Base-by-base conservation (phyloP, 2,329 filamentous ascomycete species). In the Thielaviopsis ethacetica region DNA sequence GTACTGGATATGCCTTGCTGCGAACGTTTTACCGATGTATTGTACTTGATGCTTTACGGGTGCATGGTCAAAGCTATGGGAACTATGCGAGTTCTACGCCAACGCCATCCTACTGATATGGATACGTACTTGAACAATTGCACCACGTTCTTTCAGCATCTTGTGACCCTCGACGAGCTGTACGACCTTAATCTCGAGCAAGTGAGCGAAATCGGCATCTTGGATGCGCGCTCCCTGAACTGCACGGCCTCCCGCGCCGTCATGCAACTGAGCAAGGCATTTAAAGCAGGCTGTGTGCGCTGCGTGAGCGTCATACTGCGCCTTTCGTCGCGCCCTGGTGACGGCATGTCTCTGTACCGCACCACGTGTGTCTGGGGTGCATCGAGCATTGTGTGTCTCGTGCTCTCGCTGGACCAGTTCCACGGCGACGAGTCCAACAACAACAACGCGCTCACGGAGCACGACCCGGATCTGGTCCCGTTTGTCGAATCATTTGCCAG, bases 401-500 rank as follows among this genome's bases (percentile, higher is more conserved):
- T 50, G 9, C 12, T 60, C 19, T 21, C 22, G 26, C 22, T 47
- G 26, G 26, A 19, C 10, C 52, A 9, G 3, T 12, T 17, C 26
- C 1, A n/a, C 12, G 30, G 30, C 7, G 10, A 54, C 38, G n/a
- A 15, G 15, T 15, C 3, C 38, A 9, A n/a, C n/a, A n/a, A 5
- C 52, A 5, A 12, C 21, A 5, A 21, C 12, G 2, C 27, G 27
- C 22, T 54, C 19, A 12, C 19, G 5, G 53, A 30, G 1, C 50
- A 52, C 10, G 56, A 55, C 49, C 55, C 59, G 4, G 56, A 60
- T 27, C 56, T 65, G 1, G 58, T 62, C 26, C 38, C 44, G 0
- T 65, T 65, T 53, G 34, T 65, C n/a, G 54, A 61, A 22, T 60
- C 60, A 1, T 64, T 65, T 21, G 60, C 63, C 1, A 63, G 62